phyloP scores from a whole-genome alignment of 1,284 basidiomycete genomes.

The Garcileccinum viscosum region DNA sequence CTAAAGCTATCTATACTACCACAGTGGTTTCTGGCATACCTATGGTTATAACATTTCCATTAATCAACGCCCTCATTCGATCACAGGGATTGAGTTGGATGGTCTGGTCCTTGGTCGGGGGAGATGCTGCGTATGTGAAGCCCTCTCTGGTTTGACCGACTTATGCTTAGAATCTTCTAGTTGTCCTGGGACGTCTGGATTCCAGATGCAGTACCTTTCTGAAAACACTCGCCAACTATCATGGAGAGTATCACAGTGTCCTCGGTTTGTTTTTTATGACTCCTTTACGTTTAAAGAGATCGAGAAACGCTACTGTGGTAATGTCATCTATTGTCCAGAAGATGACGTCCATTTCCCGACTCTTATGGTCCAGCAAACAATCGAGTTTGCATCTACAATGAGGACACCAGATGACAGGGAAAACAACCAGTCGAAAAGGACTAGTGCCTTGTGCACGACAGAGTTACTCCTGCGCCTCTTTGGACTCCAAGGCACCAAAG shows the following conservation, averaged over 20 bases:
- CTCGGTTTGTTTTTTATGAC: constrained; percentile 69
- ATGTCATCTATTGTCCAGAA: constrained; percentile 71
- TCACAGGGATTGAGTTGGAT: too few species aligned
- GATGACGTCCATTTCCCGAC: constrained; percentile 80
- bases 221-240: constrained; percentile 73
- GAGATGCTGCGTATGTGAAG: too few species aligned
- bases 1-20: too few species aligned
- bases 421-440: constrained; percentile 1
- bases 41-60: too few species aligned
- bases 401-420: constrained; percentile 51
- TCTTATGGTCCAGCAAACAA: constrained; percentile 71
- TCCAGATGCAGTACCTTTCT: constrained; percentile 79
- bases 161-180: constrained; percentile 30
- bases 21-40: too few species aligned
- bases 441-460: constrained; percentile 51
- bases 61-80: too few species aligned
- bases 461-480: constrained; percentile 71
- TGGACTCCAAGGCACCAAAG: constrained; percentile 65
- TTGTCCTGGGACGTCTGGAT: constrained; percentile 66
- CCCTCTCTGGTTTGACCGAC: constrained; percentile 31
- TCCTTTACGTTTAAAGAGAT: constrained; percentile 61
- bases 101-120: too few species aligned
- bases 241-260: constrained; percentile 62
- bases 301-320: constrained; percentile 62
- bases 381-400: constrained; percentile 65